phyloP scores from a whole-genome alignment of 129 eudicot genomes.

The Pulicaria dysenterica region DNA sequence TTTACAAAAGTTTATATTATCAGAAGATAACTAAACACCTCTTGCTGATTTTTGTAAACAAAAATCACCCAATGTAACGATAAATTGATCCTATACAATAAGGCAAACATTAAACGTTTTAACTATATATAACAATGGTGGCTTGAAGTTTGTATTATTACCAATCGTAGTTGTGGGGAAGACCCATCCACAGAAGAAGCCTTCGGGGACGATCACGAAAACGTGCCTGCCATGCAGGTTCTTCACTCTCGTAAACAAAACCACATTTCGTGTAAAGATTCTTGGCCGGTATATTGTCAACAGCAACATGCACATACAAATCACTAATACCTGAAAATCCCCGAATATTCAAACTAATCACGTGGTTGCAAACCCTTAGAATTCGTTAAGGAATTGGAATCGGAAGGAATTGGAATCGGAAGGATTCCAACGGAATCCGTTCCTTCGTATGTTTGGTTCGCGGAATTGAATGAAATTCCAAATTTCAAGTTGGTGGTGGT shows the following conservation, averaged over 20 bases:
- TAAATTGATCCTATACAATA: no score
- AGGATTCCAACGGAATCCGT: no score
- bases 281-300: constrained; percentile 84
- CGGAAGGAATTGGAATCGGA: no score
- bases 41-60: not conserved
- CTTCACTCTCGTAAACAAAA: constrained; percentile 73
- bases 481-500: no score
- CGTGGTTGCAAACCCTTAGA: not conserved
- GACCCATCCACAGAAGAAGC: constrained; percentile 79
- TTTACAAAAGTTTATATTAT: no score
- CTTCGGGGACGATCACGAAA: constrained; percentile 83
- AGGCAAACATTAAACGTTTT: constrained; percentile 1
- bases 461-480: no score
- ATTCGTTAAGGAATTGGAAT: no score
- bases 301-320: constrained; percentile 91
- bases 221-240: constrained; percentile 92
- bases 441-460: no score
- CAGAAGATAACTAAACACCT: not conserved
- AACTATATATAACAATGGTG: constrained; percentile 15
- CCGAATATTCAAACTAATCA: constrained; percentile 5
- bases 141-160: constrained; percentile 7
- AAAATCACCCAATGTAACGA: no score
- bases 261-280: constrained; percentile 81
- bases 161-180: constrained; percentile 50
- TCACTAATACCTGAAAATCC: constrained; percentile 74